Evolutionary conservation across 1,284 basidiomycete species (phyloP), one percentile per base, ranked within the genome.

Genomic region (Boletus holoroseus): DNA sequence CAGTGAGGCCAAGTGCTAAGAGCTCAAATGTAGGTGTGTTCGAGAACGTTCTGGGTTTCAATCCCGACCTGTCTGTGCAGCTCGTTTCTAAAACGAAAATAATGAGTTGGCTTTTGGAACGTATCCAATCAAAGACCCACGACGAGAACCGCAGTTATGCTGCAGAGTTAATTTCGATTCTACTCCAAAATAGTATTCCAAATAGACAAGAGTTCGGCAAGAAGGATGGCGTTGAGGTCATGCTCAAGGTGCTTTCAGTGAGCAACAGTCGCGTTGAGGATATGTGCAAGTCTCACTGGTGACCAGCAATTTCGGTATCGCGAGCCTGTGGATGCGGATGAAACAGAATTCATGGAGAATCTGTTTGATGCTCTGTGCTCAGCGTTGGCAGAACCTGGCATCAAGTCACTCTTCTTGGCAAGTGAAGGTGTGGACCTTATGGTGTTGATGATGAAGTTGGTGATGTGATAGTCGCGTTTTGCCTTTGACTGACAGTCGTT

Each of bases 311-410:
- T 87, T 64, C 83, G 94, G 44, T 81, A 83, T 60, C 76, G 81
- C 41, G 88, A 96, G 62, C 94, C 94, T 0, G 71, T 72, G 0
- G 86, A 92, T 58, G 79, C 85, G 5, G 96, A 99, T 55, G 95
- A 99, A 70, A 77, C 83, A 9, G 96, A 99, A 67, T 98, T 93
- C 68, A 93, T 98, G 89, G 95, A 98, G 66, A 99, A 99, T 67
- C 58, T 91, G 2, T 97, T 99, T 62, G 91, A 97, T 68, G 72
- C 85, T 0, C 69, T 99, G 20, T 98, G 94, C 66, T 91, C 92
- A 0, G 78, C 85, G 0, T 73, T 94, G 24, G 78, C 76, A 7
- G 88, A 91, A 63, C 73, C 83, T 3, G 74, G 83, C 45, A 82
- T 88, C 67, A 96, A 96, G 68, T 66, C 76, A n/a, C 70, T 80